Percentiles rank a stretch among this genome's conserved stretches.
Evolutionary conservation across 345 rosid species (phyloP).

Genomic region (Moricandia moricandioides): DNA sequence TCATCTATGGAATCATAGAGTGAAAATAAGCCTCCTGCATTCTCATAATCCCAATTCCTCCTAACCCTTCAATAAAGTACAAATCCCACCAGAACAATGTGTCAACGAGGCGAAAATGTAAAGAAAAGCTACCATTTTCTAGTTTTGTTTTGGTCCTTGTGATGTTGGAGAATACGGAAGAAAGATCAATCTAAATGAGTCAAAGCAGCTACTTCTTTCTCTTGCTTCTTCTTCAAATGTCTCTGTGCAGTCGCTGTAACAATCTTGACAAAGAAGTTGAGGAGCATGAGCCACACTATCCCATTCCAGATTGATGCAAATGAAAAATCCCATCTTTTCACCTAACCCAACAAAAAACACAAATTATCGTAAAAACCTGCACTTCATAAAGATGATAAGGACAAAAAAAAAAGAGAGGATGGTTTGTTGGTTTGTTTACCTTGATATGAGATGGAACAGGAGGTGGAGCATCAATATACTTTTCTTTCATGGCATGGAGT

Average conservation of each 20-base stretch:
- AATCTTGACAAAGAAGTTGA: slow-evolving; percentile 77
- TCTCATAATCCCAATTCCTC: slow-evolving; percentile 22
- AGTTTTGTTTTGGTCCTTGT: not conserved
- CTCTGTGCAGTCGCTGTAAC: slow-evolving; percentile 78
- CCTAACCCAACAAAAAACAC: slow-evolving; percentile 36
- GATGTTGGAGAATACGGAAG: slow-evolving; percentile 6
- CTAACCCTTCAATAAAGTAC: slow-evolving; percentile 19
- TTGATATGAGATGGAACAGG: slow-evolving; percentile 51
- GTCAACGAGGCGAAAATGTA: slow-evolving; percentile 6
- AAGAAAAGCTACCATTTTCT: slow-evolving; percentile 1
- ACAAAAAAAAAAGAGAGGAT: not conserved
- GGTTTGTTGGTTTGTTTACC: slow-evolving; percentile 40
- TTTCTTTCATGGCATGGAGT: slow-evolving; percentile 61
- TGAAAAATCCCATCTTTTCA: slow-evolving; percentile 77
- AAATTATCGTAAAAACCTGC: not conserved
- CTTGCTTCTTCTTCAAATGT: slow-evolving; percentile 73
- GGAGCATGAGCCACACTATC: slow-evolving; percentile 93
- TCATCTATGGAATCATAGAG: slow-evolving; percentile 20
- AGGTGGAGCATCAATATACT: slow-evolving; percentile 57
- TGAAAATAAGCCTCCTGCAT: slow-evolving; percentile 36
- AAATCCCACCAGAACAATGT: slow-evolving; percentile 23
- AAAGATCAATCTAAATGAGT: slow-evolving; percentile 42
- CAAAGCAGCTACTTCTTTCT: slow-evolving; percentile 50
- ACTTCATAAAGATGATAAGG: not conserved
- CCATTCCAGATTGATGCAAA: slow-evolving; percentile 82